These are phyloP conservation scores for Gossypium thurberi DNA, from an alignment of 345 rosid genomes.

Conservation along the genomic window DNA sequence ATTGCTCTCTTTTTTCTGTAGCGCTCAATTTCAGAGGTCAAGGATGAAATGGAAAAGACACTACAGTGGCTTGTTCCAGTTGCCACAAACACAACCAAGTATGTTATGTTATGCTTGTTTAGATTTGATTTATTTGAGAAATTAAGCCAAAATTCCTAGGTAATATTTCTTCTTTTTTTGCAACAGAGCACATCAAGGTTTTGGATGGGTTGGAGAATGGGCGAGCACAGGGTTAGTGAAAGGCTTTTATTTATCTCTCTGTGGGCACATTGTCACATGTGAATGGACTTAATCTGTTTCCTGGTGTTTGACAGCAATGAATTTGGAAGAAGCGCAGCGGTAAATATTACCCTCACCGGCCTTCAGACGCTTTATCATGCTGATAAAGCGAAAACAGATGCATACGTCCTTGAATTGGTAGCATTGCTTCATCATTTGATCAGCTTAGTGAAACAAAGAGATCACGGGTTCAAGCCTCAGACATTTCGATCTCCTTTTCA, in stretches of 20 bases:
- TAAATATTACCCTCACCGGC: constrained; percentile 42
- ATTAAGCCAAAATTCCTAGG: neutral
- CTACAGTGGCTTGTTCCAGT: constrained; percentile 80
- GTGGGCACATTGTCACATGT: neutral
- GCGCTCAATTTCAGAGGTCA: constrained; percentile 53
- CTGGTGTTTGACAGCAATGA: constrained; percentile 25
- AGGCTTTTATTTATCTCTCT: constrained; percentile 3
- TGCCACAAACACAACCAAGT: constrained; percentile 82
- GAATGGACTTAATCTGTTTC: neutral
- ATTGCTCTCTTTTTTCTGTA: constrained; percentile 30
- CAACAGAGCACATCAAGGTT: constrained; percentile 81
- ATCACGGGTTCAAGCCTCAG: constrained; percentile 27
- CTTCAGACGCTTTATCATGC: constrained; percentile 90
- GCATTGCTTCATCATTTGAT: constrained; percentile 74
- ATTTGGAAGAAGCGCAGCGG: constrained; percentile 20
- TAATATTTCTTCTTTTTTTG: constrained; percentile 7
- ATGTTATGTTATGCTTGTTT: constrained; percentile 17
- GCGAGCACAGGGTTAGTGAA: constrained; percentile 68
- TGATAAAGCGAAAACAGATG: constrained; percentile 54
- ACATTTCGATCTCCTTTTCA: constrained; percentile 34
- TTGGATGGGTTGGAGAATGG: constrained; percentile 99
- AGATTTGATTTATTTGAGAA: neutral
- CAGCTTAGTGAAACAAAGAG: constrained; percentile 44
- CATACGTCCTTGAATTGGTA: constrained; percentile 59
- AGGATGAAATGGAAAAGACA: constrained; percentile 82